Evolutionary conservation across 2,329 filamentous ascomycete genomes (phyloP).

Genomic region (Hansfordia pulvinata): DNA sequence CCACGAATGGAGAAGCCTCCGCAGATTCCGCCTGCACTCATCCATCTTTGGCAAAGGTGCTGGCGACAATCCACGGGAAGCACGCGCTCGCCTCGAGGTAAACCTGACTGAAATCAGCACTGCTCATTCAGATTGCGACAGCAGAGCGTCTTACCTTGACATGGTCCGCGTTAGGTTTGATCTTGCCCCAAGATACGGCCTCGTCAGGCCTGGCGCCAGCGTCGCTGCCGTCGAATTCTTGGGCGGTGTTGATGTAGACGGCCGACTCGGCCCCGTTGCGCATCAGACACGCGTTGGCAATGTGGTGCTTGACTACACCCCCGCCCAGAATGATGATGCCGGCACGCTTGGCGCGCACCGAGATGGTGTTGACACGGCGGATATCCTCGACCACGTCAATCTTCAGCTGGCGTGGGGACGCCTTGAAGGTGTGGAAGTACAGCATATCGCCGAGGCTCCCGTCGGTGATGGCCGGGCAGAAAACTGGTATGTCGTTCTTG

Average conservation of each 20-base stretch:
- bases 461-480: conserved; percentile 91
- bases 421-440: conserved; percentile 94
- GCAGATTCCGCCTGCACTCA: conserved; percentile 1
- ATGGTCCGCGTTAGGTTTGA: conserved; percentile 73
- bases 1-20: too few relatives aligned
- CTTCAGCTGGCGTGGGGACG: conserved; percentile 66
- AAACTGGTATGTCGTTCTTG: conserved; percentile 92
- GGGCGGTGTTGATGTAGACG: conserved; percentile 93
- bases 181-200: conserved; percentile 97
- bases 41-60: conserved; percentile 47
- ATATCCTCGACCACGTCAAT: conserved; percentile 94
- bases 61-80: conserved; percentile 54
- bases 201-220: conserved; percentile 91
- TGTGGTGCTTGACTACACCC: conserved; percentile 95
- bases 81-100: conserved; percentile 52
- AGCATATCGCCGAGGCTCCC: conserved; percentile 95
- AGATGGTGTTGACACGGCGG: conserved; percentile 80
- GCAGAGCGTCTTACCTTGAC: conserved; percentile 56
- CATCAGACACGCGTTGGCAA: conserved; percentile 96
- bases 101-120: too few relatives aligned
- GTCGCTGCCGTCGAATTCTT: conserved; percentile 96
- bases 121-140: conserved; percentile 5
- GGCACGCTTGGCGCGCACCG: conserved; percentile 72
- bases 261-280: conserved; percentile 93
- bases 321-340: conserved; percentile 95